Conservation (phyloP, 768 basidiomycete genomes). For the Cyclocybe aegerita region DNA sequence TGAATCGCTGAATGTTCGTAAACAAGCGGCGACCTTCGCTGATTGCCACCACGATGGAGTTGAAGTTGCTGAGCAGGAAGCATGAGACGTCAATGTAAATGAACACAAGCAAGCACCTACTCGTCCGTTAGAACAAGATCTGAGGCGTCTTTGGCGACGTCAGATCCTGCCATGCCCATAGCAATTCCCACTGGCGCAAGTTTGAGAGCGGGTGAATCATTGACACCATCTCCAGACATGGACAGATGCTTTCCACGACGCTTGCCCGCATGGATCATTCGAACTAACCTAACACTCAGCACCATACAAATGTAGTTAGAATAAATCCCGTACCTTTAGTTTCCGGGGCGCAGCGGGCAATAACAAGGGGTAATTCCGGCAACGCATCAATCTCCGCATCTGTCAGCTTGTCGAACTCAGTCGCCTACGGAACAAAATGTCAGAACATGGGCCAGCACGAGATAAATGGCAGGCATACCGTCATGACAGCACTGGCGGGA, state of each 20-base stretch:
- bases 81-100: not conserved
- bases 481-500: conserved; percentile 37
- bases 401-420: conserved; percentile 51
- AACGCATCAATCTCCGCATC: conserved; percentile 49
- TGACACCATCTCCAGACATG: conserved; percentile 61
- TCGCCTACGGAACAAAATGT: conserved; percentile 21
- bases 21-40: conserved; percentile 58
- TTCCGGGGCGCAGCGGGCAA: conserved; percentile 58
- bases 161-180: conserved; percentile 56
- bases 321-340: conserved; percentile 34
- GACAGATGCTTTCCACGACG: conserved; percentile 50
- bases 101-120: conserved; percentile 16
- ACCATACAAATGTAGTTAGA: not conserved
- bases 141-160: conserved; percentile 55
- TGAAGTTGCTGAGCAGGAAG: conserved; percentile 42
- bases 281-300: conserved; percentile 23
- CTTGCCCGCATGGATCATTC: conserved; percentile 60
- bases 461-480: conserved; percentile 13
- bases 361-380: conserved; percentile 54
- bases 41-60: conserved; percentile 58
- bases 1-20: conserved; percentile 56
- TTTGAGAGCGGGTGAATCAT: conserved; percentile 58
- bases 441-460: not conserved
- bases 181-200: conserved; percentile 56
- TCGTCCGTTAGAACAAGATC: conserved; percentile 61